These are phyloP conservation scores for Heterobasidion annosum DNA, from an alignment of 1,284 basidiomycete genomes.

Conservation along the genomic window DNA sequence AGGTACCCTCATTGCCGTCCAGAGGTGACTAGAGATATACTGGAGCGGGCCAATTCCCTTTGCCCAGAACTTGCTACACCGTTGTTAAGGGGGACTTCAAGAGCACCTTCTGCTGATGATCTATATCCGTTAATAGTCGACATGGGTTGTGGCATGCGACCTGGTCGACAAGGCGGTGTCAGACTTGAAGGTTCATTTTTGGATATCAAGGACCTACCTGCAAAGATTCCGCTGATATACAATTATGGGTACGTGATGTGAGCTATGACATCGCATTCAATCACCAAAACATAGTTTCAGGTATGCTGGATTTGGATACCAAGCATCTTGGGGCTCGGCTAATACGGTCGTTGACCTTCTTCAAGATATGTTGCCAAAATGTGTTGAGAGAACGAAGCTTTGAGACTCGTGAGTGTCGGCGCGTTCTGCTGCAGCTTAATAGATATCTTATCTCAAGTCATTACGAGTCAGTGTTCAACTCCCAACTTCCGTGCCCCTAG, in stretches of 20 bases:
- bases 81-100: constrained; percentile 29
- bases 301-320: constrained; percentile 36
- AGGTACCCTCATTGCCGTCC: constrained; percentile 51
- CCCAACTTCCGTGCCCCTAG: too few relatives aligned
- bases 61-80: constrained; percentile 65
- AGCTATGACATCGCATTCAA: too few relatives aligned
- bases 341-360: too few relatives aligned
- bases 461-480: too few relatives aligned
- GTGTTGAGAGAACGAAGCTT: too few relatives aligned
- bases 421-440: too few relatives aligned
- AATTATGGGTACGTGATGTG: constrained; percentile 34
- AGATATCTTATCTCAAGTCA: too few relatives aligned
- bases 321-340: constrained; percentile 37
- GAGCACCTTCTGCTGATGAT: constrained; percentile 53
- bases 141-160: constrained; percentile 50
- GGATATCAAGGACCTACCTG: constrained; percentile 9
- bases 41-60: constrained; percentile 44
- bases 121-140: constrained; percentile 52
- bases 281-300: constrained; percentile 13
- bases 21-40: constrained; percentile 52
- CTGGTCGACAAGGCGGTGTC: constrained; percentile 35
- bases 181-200: constrained; percentile 28
- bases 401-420: too few relatives aligned
- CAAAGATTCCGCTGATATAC: constrained; percentile 28
- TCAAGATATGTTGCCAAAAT: too few relatives aligned